A percentile compares a stretch with the other conserved stretches of the same genome.
Conservation (phyloP, 2,329 filamentous ascomycete species). For the Paraconiothyrium sp. region DNA sequence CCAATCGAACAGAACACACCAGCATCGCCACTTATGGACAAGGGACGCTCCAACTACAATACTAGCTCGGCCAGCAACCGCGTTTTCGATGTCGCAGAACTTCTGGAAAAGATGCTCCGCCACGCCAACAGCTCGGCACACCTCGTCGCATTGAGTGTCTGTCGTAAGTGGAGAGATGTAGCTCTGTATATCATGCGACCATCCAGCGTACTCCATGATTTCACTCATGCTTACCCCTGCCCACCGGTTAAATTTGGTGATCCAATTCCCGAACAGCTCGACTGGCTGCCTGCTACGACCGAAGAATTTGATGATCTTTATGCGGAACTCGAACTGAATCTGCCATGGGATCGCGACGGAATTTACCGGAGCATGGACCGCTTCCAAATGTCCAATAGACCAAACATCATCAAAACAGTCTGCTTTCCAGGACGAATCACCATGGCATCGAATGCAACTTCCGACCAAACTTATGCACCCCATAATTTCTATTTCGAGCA, state of each 20-base stretch:
- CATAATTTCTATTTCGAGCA: no score
- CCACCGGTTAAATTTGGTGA: constrained; percentile 8
- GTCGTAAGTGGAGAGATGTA: constrained; percentile 7
- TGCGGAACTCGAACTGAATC: not conserved
- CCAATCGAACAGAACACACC: not conserved
- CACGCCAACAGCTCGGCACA: not conserved
- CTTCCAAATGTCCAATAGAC: not conserved
- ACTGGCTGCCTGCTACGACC: constrained; percentile 3
- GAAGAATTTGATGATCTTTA: not conserved
- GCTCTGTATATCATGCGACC: constrained; percentile 3
- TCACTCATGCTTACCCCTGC: constrained; percentile 4
- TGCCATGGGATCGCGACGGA: not conserved
- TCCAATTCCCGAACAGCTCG: not conserved
- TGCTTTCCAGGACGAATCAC: constrained; percentile 1
- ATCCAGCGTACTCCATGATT: not conserved
- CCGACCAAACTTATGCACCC: no score
- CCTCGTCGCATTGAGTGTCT: constrained; percentile 12
- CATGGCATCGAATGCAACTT: not conserved
- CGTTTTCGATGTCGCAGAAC: constrained; percentile 9
- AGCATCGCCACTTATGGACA: not conserved
- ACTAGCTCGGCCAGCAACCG: constrained; percentile 3
- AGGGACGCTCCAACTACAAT: not conserved
- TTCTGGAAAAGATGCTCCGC: constrained; percentile 8
- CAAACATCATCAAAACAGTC: constrained; percentile 7
- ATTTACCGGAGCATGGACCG: constrained; percentile 7